Conservation (phyloP, 1,139 yeast genomes). For the Yamadazyma pseudoaaseri region DNA sequence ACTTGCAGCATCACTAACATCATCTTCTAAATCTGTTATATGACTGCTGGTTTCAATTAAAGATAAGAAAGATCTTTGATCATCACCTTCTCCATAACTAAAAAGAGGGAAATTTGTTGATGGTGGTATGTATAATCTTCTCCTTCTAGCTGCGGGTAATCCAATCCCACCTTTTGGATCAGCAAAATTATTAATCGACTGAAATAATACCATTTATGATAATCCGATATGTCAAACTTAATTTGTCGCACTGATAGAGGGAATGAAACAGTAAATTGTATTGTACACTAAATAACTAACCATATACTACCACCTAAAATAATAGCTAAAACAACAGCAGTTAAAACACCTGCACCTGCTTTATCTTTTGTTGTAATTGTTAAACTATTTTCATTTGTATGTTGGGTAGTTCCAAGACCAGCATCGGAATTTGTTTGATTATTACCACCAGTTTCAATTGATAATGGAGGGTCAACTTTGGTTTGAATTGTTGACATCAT, state of each 20-base stretch:
- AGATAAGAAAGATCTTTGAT: constrained; percentile 63
- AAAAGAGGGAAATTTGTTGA: constrained; percentile 68
- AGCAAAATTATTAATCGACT: constrained; percentile 40
- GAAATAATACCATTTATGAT: constrained; percentile 38
- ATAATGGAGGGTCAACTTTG: constrained; percentile 30
- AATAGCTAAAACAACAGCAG: constrained; percentile 40
- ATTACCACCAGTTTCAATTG: constrained; percentile 47
- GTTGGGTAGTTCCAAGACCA: constrained; percentile 33
- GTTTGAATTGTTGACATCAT: constrained; percentile 37
- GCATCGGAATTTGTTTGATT: constrained; percentile 47
- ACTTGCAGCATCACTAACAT: constrained; percentile 49
- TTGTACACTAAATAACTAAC: constrained; percentile 45
- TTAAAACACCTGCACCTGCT: constrained; percentile 50
- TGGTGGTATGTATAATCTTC: constrained; percentile 63
- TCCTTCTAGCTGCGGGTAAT: constrained; percentile 38
- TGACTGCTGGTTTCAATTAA: constrained; percentile 42
- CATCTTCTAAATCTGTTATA: constrained; percentile 40
- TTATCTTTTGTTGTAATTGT: constrained; percentile 36
- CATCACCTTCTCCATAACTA: constrained; percentile 58
- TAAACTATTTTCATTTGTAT: constrained; percentile 30
- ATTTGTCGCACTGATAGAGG: no score
- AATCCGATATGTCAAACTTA: no score
- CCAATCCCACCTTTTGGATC: constrained; percentile 38
- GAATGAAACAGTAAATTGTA: no score
- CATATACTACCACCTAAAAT: constrained; percentile 42